Percentiles rank a stretch among this genome's conserved stretches.
phyloP scores from a whole-genome alignment of 768 basidiomycete species.

The Pisolithus microcarpus region DNA sequence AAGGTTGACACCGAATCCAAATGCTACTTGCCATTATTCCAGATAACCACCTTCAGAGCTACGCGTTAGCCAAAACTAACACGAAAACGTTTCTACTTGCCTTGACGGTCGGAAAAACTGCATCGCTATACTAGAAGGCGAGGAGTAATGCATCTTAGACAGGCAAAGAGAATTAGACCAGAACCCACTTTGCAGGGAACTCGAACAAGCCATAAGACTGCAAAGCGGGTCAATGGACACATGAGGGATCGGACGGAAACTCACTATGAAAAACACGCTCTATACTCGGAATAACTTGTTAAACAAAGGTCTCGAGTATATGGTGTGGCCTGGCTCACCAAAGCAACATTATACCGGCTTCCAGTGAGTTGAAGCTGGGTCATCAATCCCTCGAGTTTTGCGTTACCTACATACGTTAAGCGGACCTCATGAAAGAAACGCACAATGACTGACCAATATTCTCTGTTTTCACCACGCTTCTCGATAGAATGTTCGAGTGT shows the following conservation, averaged over 20 bases:
- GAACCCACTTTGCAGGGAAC: constrained; percentile 54
- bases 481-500: background rate
- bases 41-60: constrained; percentile 44
- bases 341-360: constrained; percentile 58
- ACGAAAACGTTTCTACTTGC: constrained; percentile 20
- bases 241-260: constrained; percentile 14
- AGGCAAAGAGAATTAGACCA: background rate
- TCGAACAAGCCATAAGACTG: constrained; percentile 46
- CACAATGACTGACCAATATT: constrained; percentile 40
- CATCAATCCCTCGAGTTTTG: constrained; percentile 45
- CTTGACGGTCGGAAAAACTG: constrained; percentile 59
- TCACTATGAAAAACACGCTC: constrained; percentile 68
- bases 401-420: constrained; percentile 40
- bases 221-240: constrained; percentile 34
- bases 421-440: background rate
- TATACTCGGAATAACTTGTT: constrained; percentile 15
- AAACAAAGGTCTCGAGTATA: background rate
- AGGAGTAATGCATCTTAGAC: background rate
- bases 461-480: constrained; percentile 34
- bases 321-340: constrained; percentile 33
- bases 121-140: constrained; percentile 28
- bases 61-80: background rate
- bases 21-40: constrained; percentile 45
- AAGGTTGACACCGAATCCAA: background rate
- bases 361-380: constrained; percentile 48